Conservation (phyloP, 371 early-diverging fungal genomes). For the Mucor lusitanicus region DNA sequence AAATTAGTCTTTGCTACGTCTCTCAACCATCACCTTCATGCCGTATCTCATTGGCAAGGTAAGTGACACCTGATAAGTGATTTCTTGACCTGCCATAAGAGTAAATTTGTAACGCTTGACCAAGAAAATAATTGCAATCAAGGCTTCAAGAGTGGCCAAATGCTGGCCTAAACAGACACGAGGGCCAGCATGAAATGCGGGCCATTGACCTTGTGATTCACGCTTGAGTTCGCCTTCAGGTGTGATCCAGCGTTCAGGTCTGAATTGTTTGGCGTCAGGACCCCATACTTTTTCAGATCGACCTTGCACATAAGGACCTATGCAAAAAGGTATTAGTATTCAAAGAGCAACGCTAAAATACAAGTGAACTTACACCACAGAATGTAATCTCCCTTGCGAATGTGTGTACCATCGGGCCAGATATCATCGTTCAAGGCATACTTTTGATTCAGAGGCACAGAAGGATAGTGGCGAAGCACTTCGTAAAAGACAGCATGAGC, state of each 20-base stretch:
- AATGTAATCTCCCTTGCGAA: constrained; percentile 57
- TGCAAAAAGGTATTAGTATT: too few species aligned
- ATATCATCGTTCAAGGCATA: constrained; percentile 64
- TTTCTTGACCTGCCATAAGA: constrained; percentile 40
- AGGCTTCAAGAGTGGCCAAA: constrained; percentile 57
- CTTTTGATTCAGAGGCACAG: constrained; percentile 71
- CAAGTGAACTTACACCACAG: constrained; percentile 29
- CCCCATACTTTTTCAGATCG: constrained; percentile 63
- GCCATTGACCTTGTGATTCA: constrained; percentile 50
- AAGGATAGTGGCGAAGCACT: constrained; percentile 69
- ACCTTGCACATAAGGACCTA: constrained; percentile 54
- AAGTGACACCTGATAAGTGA: constrained; percentile 41
- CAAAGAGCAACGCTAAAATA: too few species aligned
- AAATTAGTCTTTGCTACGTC: neutral
- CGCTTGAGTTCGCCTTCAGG: constrained; percentile 38
- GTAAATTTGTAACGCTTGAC: constrained; percentile 42
- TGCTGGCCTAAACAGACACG: constrained; percentile 64
- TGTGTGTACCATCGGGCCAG: constrained; percentile 67
- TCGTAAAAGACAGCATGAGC: constrained; percentile 65
- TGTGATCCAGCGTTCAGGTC: constrained; percentile 65
- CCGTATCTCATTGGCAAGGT: constrained; percentile 56
- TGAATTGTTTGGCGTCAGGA: constrained; percentile 54
- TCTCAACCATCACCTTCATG: constrained; percentile 31
- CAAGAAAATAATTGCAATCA: constrained; percentile 49
- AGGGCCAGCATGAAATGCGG: constrained; percentile 71